Evolutionary conservation across 371 early-diverging fungal species (phyloP), one percentile per base, ranked within the genome.

Genomic region (Cokeromyces recurvatus): DNA sequence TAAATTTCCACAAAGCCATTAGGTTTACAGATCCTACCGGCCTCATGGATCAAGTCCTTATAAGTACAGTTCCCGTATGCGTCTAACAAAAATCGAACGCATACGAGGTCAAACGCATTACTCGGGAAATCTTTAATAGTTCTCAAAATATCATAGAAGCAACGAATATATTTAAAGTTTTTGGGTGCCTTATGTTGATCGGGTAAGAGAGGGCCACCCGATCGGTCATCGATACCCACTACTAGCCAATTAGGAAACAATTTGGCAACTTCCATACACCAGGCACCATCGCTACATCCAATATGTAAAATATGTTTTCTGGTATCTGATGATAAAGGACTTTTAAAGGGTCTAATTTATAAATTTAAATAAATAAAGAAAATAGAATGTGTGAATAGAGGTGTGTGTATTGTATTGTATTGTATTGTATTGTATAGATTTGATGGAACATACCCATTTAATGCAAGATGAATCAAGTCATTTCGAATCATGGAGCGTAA

Each of bases 391-490:
- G 29, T 29, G 29, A 29, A 11, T 29, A n/a, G n/a, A 27, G 29
- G 11, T 11, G 11, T 11, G 5, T 5, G 29, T 27, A 7, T 7
- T 7, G 7, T 11, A 27, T 27, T 7, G 29, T 27, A 27, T 11
- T 7, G 11, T 27, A 27, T 7, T 45, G 39, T n/a, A 43, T 45
- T 34, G 38, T 60, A 34, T 21, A 54, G 60, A 31, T 53, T 49
- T 37, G 58, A 53, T 41, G 51, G 51, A 35, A 59, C 35, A 20
- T 66, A 73, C 73, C 67, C 67, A 56, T 73, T 61, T 16, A 73
- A 46, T 21, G 69, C 69, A 24, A 73, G 44, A 32, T 53, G 53
- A 1, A 66, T 51, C 19, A 73, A 40, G 24, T 66, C 64, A 22
- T 66, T 46, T 10, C 35, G 34, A 22, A 53, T 39, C 23, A 32